Evolutionary conservation across 768 basidiomycete genomes (phyloP).

Genomic region (Brasilioporus rufonigricans): DNA sequence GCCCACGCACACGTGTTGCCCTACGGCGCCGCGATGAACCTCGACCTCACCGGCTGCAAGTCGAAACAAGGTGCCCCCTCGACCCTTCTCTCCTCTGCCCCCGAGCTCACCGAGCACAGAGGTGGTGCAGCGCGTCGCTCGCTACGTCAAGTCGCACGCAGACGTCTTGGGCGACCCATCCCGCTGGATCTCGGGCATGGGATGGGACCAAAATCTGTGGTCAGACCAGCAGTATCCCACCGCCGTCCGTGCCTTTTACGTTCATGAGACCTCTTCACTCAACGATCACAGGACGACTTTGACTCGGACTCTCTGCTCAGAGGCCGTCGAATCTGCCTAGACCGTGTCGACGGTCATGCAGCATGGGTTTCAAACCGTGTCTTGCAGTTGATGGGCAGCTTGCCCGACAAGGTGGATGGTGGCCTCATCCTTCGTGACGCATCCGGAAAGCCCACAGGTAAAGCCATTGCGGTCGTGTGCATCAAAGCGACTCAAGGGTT

Average conservation of each 20-base stretch:
- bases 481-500: not conserved
- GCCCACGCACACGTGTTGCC: slow-evolving; percentile 77
- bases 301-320: slow-evolving; percentile 64
- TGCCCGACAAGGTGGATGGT: slow-evolving; percentile 67
- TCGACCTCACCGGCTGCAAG: slow-evolving; percentile 56
- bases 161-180: slow-evolving; percentile 50
- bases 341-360: slow-evolving; percentile 81
- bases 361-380: slow-evolving; percentile 81
- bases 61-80: slow-evolving; percentile 53
- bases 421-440: slow-evolving; percentile 69
- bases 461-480: not conserved
- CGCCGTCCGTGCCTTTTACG: slow-evolving; percentile 46
- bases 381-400: slow-evolving; percentile 55
- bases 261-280: slow-evolving; percentile 4
- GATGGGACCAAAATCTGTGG: slow-evolving; percentile 95
- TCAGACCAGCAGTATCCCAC: slow-evolving; percentile 60
- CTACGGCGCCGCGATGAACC: slow-evolving; percentile 66
- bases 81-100: too few relatives aligned
- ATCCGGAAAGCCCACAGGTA: slow-evolving; percentile 68
- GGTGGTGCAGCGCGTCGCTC: slow-evolving; percentile 56
- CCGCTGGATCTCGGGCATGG: slow-evolving; percentile 80
- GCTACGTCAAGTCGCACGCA: slow-evolving; percentile 56
- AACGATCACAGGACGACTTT: slow-evolving; percentile 60
- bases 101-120: slow-evolving; percentile 39
- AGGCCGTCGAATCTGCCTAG: slow-evolving; percentile 69